phyloP scores from a whole-genome alignment of 805 yeast genomes.

The Spathaspora arborariae region DNA sequence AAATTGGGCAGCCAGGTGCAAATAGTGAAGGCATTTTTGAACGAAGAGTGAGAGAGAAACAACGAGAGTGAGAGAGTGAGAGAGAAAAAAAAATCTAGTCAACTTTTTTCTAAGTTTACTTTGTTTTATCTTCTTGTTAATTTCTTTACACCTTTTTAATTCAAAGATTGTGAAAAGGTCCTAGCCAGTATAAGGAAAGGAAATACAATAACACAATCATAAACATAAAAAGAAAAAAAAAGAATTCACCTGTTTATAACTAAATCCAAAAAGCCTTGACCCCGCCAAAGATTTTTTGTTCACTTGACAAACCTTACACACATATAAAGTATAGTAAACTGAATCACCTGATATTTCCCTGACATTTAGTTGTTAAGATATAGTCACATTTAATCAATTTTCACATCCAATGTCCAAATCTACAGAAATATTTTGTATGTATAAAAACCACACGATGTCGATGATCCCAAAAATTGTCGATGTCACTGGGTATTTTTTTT shows the following conservation, averaged over 20 bases:
- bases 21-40: background rate
- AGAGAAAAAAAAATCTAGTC: background rate
- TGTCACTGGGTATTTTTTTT: background rate
- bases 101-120: background rate
- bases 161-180: background rate
- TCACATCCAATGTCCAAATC: constrained; percentile 27
- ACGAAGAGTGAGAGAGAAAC: background rate
- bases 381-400: background rate
- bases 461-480: background rate
- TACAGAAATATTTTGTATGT: constrained; percentile 40
- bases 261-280: background rate
- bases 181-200: background rate
- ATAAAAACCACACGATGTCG: constrained; percentile 3
- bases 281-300: background rate
- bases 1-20: background rate
- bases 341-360: background rate
- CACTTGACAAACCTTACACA: background rate
- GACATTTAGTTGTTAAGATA: background rate
- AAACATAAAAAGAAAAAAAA: background rate
- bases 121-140: background rate
- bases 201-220: background rate
- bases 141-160: background rate
- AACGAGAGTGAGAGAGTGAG: too few relatives aligned
- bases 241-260: background rate
- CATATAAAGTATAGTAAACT: background rate